Evolutionary conservation across 164 flowering plant genomes (phyloP), one percentile per base, ranked within the genome.

Genomic region (Buxus sempervirens): DNA sequence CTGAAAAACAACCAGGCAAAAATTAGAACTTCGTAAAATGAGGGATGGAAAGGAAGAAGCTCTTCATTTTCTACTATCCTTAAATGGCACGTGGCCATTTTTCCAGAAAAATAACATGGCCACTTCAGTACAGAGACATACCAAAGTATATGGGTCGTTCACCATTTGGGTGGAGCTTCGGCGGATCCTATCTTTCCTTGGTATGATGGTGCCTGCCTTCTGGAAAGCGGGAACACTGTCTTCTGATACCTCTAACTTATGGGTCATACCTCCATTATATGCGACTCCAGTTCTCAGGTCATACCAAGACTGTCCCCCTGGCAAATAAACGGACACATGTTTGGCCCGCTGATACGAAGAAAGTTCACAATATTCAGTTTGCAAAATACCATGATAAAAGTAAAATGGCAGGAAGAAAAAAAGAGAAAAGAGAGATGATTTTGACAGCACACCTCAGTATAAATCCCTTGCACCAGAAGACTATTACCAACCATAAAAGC

Each of bases 401-500:
- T 57, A 48, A 13, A 36, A 54, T 41, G 25, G 13, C 15, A 55
- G 49, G n/a, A 25, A 1, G 19, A 18, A 21, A 20, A 15, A 42
- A 19, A 48, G 5, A 23, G 18, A 63, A 15, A 54, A 32, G 27
- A 14, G 8, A 60, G n/a, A 26, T 20, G 49, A 9, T 25, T 45
- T 16, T n/a, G 62, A 59, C 25, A 58, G 20, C 45, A 48, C 63
- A 96, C 99, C 98, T 83, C 83, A 20, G 85, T 81, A 62, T 79
- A 96, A 48, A 96, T 81, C 59, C 99, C 99, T 80, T 96, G 99
- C 26, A 93, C 99, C 80, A 96, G 71, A 58, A 96, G 78, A 74
- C 92, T 79, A 72, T 79, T 80, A 22, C 99, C 99, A 70, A 96
- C 92, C 99, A 96, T 91, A 80, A 96, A 93, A 58, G 98, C 98